A percentile compares a stretch with the other conserved stretches of the same genome.
phyloP scores from a whole-genome alignment of 495 filamentous ascomycete genomes.

The Aspergillus carlsbadensis region DNA sequence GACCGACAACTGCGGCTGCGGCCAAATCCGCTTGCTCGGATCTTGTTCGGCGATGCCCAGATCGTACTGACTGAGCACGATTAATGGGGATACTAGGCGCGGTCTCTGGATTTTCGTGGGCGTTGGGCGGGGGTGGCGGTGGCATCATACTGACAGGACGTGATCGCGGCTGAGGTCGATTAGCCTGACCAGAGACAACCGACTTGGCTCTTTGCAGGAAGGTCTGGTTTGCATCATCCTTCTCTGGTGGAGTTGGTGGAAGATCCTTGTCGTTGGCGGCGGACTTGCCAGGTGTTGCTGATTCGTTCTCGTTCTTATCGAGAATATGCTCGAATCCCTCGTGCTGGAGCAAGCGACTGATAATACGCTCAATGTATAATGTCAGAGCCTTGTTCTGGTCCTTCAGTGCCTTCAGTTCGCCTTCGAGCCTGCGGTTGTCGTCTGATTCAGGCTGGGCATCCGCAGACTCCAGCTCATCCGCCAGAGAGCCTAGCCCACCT shows the following conservation, averaged over 20 bases:
- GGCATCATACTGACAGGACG: conserved; percentile 64
- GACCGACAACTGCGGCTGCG: conserved; percentile 71
- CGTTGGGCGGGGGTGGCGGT: conserved; percentile 42
- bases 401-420: conserved; percentile 76
- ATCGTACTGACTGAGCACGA: conserved; percentile 61
- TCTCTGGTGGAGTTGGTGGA: conserved; percentile 71
- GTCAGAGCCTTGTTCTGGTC: conserved; percentile 97
- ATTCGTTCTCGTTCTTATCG: conserved; percentile 60
- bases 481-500: conserved; percentile 61
- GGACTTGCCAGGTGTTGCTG: conserved; percentile 20
- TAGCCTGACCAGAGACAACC: conserved; percentile 50
- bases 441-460: conserved; percentile 57
- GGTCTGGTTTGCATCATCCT: conserved; percentile 51
- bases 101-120: conserved; percentile 70
- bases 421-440: conserved; percentile 67
- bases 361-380: conserved; percentile 97
- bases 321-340: conserved; percentile 92
- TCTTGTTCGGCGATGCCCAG: conserved; percentile 56
- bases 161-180: conserved; percentile 48
- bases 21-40: conserved; percentile 67
- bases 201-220: conserved; percentile 81
- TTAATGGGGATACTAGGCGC: conserved; percentile 77
- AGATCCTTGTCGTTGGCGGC: conserved; percentile 72
- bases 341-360: conserved; percentile 88
- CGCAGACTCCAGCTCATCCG: conserved; percentile 78